Evolutionary conservation across 768 basidiomycete genomes (phyloP), one percentile per base, ranked within the genome.

Genomic region (Imleria badia): DNA sequence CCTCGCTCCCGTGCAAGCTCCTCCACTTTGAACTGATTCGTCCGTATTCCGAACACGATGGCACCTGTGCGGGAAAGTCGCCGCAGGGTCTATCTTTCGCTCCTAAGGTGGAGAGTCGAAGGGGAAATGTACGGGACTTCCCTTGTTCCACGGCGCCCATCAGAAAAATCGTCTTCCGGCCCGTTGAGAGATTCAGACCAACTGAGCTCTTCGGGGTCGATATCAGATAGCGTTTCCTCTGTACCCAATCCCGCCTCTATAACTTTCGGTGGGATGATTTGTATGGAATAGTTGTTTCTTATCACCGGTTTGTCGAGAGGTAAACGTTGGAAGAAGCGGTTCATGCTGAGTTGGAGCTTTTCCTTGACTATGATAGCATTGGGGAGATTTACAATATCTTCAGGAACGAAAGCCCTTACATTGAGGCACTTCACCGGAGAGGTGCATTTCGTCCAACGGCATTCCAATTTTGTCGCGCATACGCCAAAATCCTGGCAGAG

Each of bases 391-490:
- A 26, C 1, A 23, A 1, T 31, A 12, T 23, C 23, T 40, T 22
- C 23, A 9, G 3, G 5, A 44, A 55, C 22, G 23, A 52, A 26
- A 5, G n/a, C 1, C 55, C 84, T 66, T 68, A 86, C 87, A 91
- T 67, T 81, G 82, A 22, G 89, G 88, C 17, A 92, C 89, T 52
- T 84, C 71, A 19, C 90, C 89, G 11, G 61, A 31, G 40, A 65
- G 42, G 36, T 91, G 89, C 48, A 91, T 89, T 53, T 89, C 82
- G 40, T 89, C 86, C 38, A 91, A 72, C 14, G 82, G 77, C 63
- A 85, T 73, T 11, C 89, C 91, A 48, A 89, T 81, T 73, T 92
- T 91, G 71, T 91, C 89, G 55, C 79, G 68, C 72, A 91, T 76
- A n/a, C 89, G 79, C 90, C 90, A 92, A 56, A 80, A 84, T 10